These are phyloP conservation scores for Chalaropsis thielavioides DNA, from an alignment of 2,329 filamentous ascomycete species.

Conservation along the genomic window DNA sequence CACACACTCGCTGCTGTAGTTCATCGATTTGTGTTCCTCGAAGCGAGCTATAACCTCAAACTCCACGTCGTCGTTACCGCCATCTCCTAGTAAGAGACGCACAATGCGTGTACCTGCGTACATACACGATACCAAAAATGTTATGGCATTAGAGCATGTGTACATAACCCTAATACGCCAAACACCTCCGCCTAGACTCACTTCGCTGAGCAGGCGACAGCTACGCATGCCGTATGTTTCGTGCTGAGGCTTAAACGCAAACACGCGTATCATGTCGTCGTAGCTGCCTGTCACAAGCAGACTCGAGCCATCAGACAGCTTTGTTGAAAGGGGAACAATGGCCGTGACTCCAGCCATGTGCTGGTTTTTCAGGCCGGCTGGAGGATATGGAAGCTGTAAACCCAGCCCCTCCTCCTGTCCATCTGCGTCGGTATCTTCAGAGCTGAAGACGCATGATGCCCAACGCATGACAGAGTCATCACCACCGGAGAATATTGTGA, in stretches of 20 bases:
- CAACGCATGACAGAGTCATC: constrained; percentile 55
- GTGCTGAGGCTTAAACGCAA: constrained; percentile 34
- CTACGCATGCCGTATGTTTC: constrained; percentile 29
- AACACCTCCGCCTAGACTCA: constrained; percentile 63
- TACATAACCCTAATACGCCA: constrained; percentile 63
- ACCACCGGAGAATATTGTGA: constrained; percentile 52
- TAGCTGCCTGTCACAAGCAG: constrained; percentile 79
- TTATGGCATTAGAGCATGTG: constrained; percentile 22
- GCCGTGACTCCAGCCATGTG: constrained; percentile 79
- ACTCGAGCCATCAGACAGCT: constrained; percentile 30
- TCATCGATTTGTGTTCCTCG: constrained; percentile 85
- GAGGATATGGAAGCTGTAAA: constrained; percentile 21
- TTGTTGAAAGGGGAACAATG: constrained; percentile 53
- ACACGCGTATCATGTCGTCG: constrained; percentile 66
- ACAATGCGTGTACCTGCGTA: constrained; percentile 67
- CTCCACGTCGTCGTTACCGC: constrained; percentile 33
- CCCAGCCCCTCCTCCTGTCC: constrained; percentile 10
- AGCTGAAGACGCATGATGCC: constrained; percentile 24
- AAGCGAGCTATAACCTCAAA: constrained; percentile 57
- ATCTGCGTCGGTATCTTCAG: constrained; percentile 16
- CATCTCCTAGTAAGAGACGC: constrained; percentile 26
- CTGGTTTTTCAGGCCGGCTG: constrained; percentile 28
- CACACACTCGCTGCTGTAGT: constrained; percentile 69
- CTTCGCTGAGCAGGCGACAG: constrained; percentile 43
- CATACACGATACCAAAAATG: constrained; percentile 82